Evolutionary conservation across 2,329 filamentous ascomycete species (phyloP).

Genomic region (Arthrobotrys musiformis): DNA sequence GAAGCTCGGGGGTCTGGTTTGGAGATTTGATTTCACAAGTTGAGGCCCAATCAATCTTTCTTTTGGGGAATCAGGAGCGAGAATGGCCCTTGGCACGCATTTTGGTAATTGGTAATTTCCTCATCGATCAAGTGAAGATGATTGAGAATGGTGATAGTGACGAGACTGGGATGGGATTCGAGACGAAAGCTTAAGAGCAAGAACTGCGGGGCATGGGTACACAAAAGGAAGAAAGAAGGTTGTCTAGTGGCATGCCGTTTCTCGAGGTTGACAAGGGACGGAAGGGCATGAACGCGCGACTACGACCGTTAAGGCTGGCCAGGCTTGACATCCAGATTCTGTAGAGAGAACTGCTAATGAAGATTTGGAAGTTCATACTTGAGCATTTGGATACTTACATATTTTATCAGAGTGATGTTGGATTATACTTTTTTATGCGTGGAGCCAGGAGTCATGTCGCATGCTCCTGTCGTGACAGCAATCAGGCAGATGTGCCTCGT

Average conservation of each 20-base stretch:
- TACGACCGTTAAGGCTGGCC: constrained; percentile 36
- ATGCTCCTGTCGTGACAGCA: constrained; percentile 19
- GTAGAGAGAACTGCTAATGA: constrained; percentile 17
- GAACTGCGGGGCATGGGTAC: constrained; percentile 23
- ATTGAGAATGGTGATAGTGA: constrained; percentile 29
- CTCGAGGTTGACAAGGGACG: constrained; percentile 2
- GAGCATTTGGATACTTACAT: background rate
- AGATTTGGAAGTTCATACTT: constrained; percentile 18
- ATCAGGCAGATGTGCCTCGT: constrained; percentile 16
- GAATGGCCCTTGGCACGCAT: constrained; percentile 26
- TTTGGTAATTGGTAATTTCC: constrained; percentile 37
- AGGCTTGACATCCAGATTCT: background rate
- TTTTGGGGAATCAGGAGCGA: constrained; percentile 8
- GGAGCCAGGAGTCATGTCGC: background rate
- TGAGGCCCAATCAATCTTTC: constrained; percentile 23
- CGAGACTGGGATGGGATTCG: background rate
- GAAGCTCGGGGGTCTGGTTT: constrained; percentile 19
- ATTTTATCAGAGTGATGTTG: background rate
- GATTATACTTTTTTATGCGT: background rate
- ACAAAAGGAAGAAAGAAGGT: constrained; percentile 18
- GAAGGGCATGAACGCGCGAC: constrained; percentile 19
- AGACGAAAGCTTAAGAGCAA: constrained; percentile 11
- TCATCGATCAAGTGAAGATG: constrained; percentile 13
- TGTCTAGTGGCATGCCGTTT: constrained; percentile 38
- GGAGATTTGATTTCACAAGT: constrained; percentile 18